phyloP scores from a whole-genome alignment of 495 filamentous ascomycete species.

The Letharia columbiana region DNA sequence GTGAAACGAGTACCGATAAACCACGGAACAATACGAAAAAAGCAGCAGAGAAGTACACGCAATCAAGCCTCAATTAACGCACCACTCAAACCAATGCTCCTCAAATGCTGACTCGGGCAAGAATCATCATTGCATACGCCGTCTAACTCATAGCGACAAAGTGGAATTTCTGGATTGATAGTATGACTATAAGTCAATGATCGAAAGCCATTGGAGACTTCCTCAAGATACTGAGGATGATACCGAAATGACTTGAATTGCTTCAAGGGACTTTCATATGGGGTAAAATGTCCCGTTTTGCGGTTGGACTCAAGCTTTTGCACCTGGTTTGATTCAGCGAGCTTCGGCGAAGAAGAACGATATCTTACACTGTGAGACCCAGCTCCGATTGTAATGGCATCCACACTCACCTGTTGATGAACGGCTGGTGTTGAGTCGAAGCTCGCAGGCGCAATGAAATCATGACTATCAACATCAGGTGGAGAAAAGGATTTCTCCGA shows the following conservation, averaged over 20 bases:
- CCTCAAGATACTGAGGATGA: conserved; percentile 62
- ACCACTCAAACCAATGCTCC: conserved; percentile 70
- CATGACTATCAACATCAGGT: conserved; percentile 1
- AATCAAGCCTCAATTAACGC: conserved; percentile 42
- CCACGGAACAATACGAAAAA: conserved; percentile 10
- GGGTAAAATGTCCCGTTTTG: conserved; percentile 41
- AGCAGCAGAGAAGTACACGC: conserved; percentile 13
- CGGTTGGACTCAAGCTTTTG: neutral
- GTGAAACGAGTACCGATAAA: neutral
- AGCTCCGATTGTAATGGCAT: neutral
- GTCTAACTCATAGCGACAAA: conserved; percentile 69
- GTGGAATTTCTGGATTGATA: conserved; percentile 60
- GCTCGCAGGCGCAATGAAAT: neutral
- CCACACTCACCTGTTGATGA: neutral
- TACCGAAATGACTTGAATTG: conserved; percentile 83
- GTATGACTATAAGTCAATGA: conserved; percentile 89
- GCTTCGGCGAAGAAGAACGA: neutral
- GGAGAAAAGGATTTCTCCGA: conserved; percentile 11
- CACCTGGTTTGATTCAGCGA: conserved; percentile 6
- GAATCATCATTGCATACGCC: conserved; percentile 67
- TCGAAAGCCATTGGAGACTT: conserved; percentile 66
- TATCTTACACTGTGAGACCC: conserved; percentile 10
- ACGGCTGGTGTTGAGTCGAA: neutral
- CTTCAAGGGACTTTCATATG: conserved; percentile 76
- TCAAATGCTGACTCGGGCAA: conserved; percentile 73